These are phyloP conservation scores for Pseudocercospora fuligena DNA, from an alignment of 2,329 filamentous ascomycete genomes.

Conservation along the genomic window DNA sequence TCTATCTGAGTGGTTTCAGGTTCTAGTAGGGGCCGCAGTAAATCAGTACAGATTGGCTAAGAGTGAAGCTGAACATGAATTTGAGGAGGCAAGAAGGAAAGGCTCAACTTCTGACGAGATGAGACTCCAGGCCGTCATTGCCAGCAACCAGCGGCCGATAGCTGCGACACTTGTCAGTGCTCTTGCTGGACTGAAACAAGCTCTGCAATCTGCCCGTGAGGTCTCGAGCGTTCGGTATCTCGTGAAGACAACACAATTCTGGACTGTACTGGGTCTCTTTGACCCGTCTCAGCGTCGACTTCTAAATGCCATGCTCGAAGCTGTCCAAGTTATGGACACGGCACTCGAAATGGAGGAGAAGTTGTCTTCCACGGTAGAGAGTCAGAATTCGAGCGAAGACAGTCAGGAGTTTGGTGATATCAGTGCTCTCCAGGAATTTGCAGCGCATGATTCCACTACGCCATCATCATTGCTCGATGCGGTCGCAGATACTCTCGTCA, in stretches of 20 bases:
- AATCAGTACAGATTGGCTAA: slow-evolving; percentile 61
- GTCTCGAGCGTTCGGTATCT: slow-evolving; percentile 37
- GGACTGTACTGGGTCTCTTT: slow-evolving; percentile 57
- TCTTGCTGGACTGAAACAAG: slow-evolving; percentile 56
- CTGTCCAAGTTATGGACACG: slow-evolving; percentile 53
- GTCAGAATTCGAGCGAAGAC: slow-evolving; percentile 56
- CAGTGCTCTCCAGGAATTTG: slow-evolving; percentile 56
- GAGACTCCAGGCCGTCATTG: slow-evolving; percentile 57
- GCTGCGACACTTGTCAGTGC: slow-evolving; percentile 60
- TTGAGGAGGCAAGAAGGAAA: slow-evolving; percentile 44
- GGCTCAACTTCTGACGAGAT: slow-evolving; percentile 48
- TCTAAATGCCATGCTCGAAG: slow-evolving; percentile 54
- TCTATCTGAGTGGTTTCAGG: slow-evolving; percentile 60
- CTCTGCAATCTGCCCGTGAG: slow-evolving; percentile 47
- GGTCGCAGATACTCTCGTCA: slow-evolving; percentile 52
- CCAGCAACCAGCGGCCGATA: slow-evolving; percentile 62
- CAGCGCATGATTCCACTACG: slow-evolving; percentile 1
- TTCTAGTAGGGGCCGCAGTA: slow-evolving; percentile 58
- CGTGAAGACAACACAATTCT: slow-evolving; percentile 46
- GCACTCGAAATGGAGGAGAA: slow-evolving; percentile 42
- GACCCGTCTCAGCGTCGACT: slow-evolving; percentile 49
- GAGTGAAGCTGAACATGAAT: slow-evolving; percentile 62
- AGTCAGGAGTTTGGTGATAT: slow-evolving; percentile 69
- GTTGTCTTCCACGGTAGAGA: slow-evolving; percentile 32
- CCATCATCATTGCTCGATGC: background rate